Percentiles rank a stretch among this genome's conserved stretches.
These are phyloP conservation scores for Magnusiomyces starmeri DNA, from an alignment of 1,139 yeast genomes.

Conservation along the genomic window DNA sequence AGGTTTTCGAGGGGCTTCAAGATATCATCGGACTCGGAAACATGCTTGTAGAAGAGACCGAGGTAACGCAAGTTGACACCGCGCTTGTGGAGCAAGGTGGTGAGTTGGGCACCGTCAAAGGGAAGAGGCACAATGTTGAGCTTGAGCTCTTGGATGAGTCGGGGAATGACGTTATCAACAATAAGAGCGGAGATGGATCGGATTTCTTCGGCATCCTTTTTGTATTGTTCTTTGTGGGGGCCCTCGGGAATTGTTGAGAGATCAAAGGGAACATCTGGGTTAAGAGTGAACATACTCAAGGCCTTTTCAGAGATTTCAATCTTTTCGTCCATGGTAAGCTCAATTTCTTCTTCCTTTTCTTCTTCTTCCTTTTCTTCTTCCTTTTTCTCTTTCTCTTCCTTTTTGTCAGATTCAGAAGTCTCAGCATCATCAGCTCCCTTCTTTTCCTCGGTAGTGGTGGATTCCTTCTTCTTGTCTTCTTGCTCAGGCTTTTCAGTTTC, in stretches of 20 bases:
- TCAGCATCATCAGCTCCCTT: constrained; percentile 17
- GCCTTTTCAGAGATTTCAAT: constrained; percentile 46
- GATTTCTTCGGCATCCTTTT: constrained; percentile 54
- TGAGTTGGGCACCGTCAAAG: constrained; percentile 71
- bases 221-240: constrained; percentile 37
- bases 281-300: constrained; percentile 50
- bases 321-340: constrained; percentile 18
- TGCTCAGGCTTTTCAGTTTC: constrained; percentile 4
- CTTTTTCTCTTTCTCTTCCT: constrained; percentile 39
- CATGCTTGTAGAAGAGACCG: constrained; percentile 38
- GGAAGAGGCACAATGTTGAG: constrained; percentile 53
- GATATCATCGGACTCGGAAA: not conserved
- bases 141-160: constrained; percentile 50
- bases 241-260: constrained; percentile 35
- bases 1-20: constrained; percentile 37
- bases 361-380: constrained; percentile 41
- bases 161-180: constrained; percentile 51
- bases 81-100: constrained; percentile 58
- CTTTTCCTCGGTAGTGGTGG: no score
- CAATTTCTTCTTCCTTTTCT: constrained; percentile 17
- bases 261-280: constrained; percentile 69
- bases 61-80: constrained; percentile 90
- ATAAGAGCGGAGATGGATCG: constrained; percentile 63
- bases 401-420: constrained; percentile 9
- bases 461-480: not conserved